Evolutionary conservation across 306 rosid species (phyloP).

Genomic region (Alnus rubra): DNA sequence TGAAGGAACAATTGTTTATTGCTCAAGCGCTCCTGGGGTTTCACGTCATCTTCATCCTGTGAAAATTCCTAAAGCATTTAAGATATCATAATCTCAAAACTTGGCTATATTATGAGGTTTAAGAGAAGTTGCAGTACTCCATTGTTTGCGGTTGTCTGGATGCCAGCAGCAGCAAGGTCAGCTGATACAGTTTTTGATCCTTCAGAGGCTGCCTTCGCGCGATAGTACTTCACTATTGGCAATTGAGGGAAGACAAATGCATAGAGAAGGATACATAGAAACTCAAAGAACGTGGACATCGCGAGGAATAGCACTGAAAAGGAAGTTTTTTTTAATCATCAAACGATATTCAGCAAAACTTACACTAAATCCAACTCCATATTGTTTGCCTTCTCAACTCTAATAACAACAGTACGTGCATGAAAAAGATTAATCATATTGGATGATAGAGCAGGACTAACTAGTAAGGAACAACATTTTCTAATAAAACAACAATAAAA

Average conservation of each 20-base stretch:
- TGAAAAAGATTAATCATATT: background rate
- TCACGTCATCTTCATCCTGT: conserved; percentile 42
- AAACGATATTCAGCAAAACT: background rate
- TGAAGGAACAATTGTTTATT: conserved; percentile 47
- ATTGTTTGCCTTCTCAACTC: background rate
- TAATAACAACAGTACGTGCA: background rate
- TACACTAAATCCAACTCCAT: background rate
- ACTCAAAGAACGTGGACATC: conserved; percentile 53
- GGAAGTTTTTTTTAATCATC: background rate
- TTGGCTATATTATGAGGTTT: background rate
- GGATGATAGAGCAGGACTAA: too few relatives aligned
- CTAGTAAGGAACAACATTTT: too few relatives aligned
- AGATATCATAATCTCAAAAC: background rate
- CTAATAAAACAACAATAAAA: background rate
- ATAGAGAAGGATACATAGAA: conserved; percentile 64
- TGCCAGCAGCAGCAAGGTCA: conserved; percentile 83
- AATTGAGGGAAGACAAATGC: conserved; percentile 67
- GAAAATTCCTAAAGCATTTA: conserved; percentile 6
- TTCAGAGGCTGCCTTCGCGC: conserved; percentile 75
- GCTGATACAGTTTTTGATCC: conserved; percentile 85
- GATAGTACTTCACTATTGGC: conserved; percentile 76
- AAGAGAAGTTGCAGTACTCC: conserved; percentile 38
- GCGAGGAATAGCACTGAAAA: conserved; percentile 69
- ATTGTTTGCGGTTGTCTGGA: conserved; percentile 33
- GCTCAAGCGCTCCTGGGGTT: conserved; percentile 45